These are phyloP conservation scores for Trichothecium sympodiale DNA, from an alignment of 2,329 filamentous ascomycete species.

Conservation along the genomic window DNA sequence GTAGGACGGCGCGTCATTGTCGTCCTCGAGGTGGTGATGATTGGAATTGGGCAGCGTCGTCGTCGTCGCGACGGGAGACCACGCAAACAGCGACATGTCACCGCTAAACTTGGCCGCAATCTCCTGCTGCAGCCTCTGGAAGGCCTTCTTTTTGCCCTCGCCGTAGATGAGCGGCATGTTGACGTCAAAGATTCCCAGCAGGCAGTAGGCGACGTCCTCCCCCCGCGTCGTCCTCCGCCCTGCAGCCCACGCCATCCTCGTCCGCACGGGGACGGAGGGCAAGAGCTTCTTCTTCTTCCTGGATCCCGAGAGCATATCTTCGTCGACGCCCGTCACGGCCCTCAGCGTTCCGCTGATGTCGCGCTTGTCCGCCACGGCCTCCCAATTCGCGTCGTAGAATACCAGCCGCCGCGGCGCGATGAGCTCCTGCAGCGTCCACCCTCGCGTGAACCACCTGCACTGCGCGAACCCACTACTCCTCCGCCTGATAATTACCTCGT, in stretches of 20 bases:
- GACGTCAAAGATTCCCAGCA: constrained; percentile 17
- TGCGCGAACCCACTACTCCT: not conserved
- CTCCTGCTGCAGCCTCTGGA: constrained; percentile 13
- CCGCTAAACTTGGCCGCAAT: constrained; percentile 8
- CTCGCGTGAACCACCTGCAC: constrained; percentile 23
- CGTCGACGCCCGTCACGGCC: constrained; percentile 11
- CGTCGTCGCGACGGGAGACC: constrained; percentile 4
- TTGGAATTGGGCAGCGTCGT: too few relatives aligned
- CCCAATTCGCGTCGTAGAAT: constrained; percentile 19
- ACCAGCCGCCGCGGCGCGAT: constrained; percentile 28
- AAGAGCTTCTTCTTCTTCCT: not conserved
- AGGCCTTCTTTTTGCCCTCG: constrained; percentile 12
- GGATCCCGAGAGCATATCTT: constrained; percentile 7
- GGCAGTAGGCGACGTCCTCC: constrained; percentile 17
- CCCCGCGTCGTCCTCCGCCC: constrained; percentile 11
- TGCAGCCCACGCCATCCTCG: constrained; percentile 16
- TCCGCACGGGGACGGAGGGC: constrained; percentile 7
- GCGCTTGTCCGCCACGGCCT: not conserved
- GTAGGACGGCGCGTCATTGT: not conserved
- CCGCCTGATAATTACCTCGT: not conserved
- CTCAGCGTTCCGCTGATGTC: too few relatives aligned
- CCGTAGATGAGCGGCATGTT: constrained; percentile 19
- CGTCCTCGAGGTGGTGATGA: too few relatives aligned
- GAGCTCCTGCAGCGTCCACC: constrained; percentile 55
- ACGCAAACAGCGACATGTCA: constrained; percentile 13